These are phyloP conservation scores for Candida khao-thaluensis DNA, from an alignment of 805 yeast genomes.

Conservation along the genomic window DNA sequence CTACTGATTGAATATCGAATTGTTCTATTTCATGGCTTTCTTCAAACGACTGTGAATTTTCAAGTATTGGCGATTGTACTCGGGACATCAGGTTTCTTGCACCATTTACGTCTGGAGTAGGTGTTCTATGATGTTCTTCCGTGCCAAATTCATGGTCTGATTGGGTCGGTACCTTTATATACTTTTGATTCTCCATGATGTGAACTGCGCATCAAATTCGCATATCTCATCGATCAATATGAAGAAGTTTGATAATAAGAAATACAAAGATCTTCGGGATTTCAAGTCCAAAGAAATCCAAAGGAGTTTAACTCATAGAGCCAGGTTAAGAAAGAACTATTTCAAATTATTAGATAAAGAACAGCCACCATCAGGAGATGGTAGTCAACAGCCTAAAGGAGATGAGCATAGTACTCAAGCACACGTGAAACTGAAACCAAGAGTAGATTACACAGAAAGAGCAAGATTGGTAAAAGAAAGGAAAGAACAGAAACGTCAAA, in stretches of 20 bases:
- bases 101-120: too few species aligned
- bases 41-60: too few species aligned
- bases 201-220: conserved; percentile 4
- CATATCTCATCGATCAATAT: background rate
- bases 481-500: conserved; percentile 41
- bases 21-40: background rate
- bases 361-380: background rate
- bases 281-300: conserved; percentile 64
- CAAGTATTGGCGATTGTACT: too few species aligned
- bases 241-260: conserved; percentile 16
- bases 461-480: conserved; percentile 47
- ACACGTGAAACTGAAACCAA: too few species aligned
- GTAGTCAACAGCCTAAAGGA: conserved; percentile 17
- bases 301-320: conserved; percentile 71
- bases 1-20: conserved; percentile 1
- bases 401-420: too few species aligned
- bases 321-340: conserved; percentile 77
- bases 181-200: conserved; percentile 1
- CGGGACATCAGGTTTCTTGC: too few species aligned
- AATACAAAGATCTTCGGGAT: conserved; percentile 36
- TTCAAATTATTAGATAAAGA: conserved; percentile 68
- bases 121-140: conserved; percentile 1
- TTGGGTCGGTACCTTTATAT: conserved; percentile 2
- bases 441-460: conserved; percentile 40
- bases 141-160: background rate